Percentiles rank a stretch among this genome's conserved stretches.
Evolutionary conservation across 495 filamentous ascomycete species (phyloP).

Genomic region (Podospora didyma): DNA sequence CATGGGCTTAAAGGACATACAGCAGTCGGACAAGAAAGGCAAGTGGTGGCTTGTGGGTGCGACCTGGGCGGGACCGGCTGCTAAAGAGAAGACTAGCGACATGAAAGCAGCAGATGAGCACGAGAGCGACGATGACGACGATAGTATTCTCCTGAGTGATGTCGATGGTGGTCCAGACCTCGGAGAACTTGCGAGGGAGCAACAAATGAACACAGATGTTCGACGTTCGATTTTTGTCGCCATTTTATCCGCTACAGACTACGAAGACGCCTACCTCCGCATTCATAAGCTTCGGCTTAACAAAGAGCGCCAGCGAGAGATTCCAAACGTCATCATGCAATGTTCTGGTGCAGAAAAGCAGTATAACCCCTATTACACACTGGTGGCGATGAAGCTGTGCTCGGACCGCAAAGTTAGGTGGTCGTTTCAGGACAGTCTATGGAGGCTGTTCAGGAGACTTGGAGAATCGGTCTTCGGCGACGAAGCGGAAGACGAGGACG

Average conservation of each 20-base stretch:
- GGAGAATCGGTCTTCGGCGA: conserved; percentile 66
- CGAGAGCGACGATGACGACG: conserved; percentile 23
- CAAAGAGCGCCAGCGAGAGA: conserved; percentile 77
- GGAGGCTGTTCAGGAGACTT: conserved; percentile 82
- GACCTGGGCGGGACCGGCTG: conserved; percentile 63
- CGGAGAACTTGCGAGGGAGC: conserved; percentile 68
- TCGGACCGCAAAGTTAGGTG: conserved; percentile 66
- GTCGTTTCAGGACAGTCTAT: conserved; percentile 81
- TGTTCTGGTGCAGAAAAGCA: conserved; percentile 76
- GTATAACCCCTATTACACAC: conserved; percentile 91
- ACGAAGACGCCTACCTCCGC: conserved; percentile 72
- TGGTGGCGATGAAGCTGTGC: conserved; percentile 74
- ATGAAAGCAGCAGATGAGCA: conserved; percentile 2
- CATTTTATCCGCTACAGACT: conserved; percentile 84
- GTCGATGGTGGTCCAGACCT: conserved; percentile 60
- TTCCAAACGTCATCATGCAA: conserved; percentile 82
- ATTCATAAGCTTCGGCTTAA: conserved; percentile 81
- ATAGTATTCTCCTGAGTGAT: conserved; percentile 34
- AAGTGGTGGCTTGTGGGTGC: conserved; percentile 99
- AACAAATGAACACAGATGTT: conserved; percentile 93
- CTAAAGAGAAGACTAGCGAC: conserved; percentile 12
- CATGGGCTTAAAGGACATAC: conserved; percentile 74
- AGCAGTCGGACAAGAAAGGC: conserved; percentile 75
- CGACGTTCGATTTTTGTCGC: conserved; percentile 89
- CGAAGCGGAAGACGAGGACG: conserved; percentile 47